Base-by-base conservation (phyloP, 2,329 filamentous ascomycete species). In the Cladophialophora exuberans region DNA sequence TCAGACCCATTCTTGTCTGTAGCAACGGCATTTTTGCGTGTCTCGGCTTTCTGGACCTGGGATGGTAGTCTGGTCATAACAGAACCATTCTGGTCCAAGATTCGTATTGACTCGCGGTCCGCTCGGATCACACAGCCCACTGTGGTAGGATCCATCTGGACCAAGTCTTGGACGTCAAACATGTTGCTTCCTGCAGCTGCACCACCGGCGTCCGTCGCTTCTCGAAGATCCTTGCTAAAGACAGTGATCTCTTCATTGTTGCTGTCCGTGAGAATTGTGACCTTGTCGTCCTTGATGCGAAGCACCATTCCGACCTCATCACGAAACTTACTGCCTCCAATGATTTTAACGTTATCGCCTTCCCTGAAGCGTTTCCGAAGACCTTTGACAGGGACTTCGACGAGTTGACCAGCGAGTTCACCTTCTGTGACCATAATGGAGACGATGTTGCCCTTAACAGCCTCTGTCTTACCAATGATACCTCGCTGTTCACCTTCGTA, bases 271-370 rank as follows among this genome's bases (percentile, higher is more conserved):
- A 99, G 78, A 62, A 99, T 79, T 1, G 94, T 97, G 54, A 99
- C 91, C 33, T 89, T 86, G 70, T 99, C 94, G 57, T 96, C 90
- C 44, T 85, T 87, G 63, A 97, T 94, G 70, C 90, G 90, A 62
- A 97, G 91, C 47, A 99, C 92, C 83, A 97, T 96, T 72, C 94
- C 94, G 39, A 97, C 88, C 74, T 99, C 94, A 65, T 97, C 94
- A 52, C 89, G 85, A 71, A 92, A 97, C 65, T 90, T 88, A 75
- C 92, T 96, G 33, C 92, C 93, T 52, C 94, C 93, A 69, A 97
- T 96, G 64, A 99, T 94, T 77, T 97, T 97, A 77, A 99, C 94
- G 69, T 99, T 94, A 67, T 99, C 94, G 78, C 94, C 94, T 59
- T 92, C 83, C 62, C 83, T 85, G 81, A 99, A 99, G 25, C 90